Evolutionary conservation across 495 filamentous ascomycete genomes (phyloP).

Genomic region (Staphylotrichum longicolle): DNA sequence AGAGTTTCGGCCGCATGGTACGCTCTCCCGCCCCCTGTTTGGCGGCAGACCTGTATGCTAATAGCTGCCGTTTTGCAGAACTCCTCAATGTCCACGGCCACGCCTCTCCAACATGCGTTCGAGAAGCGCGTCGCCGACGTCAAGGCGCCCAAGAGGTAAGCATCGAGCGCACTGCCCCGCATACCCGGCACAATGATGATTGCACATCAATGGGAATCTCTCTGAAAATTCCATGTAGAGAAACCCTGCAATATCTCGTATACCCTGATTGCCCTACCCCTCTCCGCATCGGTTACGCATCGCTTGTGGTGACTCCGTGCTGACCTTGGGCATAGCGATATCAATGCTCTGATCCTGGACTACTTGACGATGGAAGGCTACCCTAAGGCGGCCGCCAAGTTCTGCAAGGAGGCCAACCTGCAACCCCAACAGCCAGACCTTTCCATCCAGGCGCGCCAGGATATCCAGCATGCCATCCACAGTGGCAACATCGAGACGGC

Average conservation of each 20-base stretch:
- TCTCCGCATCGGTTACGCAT: conserved; percentile 48
- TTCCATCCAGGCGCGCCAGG: conserved; percentile 71
- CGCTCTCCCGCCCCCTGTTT: neutral
- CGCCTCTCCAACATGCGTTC: conserved; percentile 67
- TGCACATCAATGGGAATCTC: conserved; percentile 99
- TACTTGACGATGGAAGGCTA: conserved; percentile 97
- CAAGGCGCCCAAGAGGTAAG: conserved; percentile 87
- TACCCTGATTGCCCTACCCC: conserved; percentile 47
- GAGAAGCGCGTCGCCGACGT: conserved; percentile 80
- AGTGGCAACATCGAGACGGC: conserved; percentile 79
- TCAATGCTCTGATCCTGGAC: conserved; percentile 94
- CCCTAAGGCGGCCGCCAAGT: conserved; percentile 86
- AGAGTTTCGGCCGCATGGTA: conserved; percentile 33
- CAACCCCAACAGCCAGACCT: conserved; percentile 65
- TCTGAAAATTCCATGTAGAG: conserved; percentile 92
- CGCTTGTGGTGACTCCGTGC: neutral
- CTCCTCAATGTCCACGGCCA: conserved; percentile 65
- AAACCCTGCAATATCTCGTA: conserved; percentile 51
- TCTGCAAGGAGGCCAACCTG: conserved; percentile 90
- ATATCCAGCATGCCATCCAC: conserved; percentile 78
- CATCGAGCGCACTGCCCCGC: conserved; percentile 15
- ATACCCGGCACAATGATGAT: conserved; percentile 68
- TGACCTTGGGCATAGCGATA: conserved; percentile 61
- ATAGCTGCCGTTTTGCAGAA: conserved; percentile 42
- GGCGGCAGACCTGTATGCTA: neutral